These are phyloP conservation scores for Imleria badia DNA, from an alignment of 768 basidiomycete species.

Conservation along the genomic window DNA sequence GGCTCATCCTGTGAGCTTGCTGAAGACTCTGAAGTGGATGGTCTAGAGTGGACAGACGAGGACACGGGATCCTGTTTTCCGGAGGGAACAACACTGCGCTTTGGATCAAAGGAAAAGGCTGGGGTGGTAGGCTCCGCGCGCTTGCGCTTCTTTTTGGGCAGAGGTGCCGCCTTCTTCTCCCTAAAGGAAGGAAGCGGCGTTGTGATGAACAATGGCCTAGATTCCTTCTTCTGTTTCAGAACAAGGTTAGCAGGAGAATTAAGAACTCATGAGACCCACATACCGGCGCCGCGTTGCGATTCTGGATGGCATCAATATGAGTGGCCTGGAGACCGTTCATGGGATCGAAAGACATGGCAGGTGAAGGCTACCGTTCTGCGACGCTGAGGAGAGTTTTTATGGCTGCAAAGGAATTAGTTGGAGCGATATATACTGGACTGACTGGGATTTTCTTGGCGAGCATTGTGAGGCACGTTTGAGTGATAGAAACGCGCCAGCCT, in stretches of 20 bases:
- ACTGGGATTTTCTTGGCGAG: conserved; percentile 21
- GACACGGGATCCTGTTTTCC: conserved; percentile 21
- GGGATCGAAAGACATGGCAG: conserved; percentile 7
- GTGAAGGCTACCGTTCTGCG: conserved; percentile 7
- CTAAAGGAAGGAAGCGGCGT: conserved; percentile 26
- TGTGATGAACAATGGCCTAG: conserved; percentile 19
- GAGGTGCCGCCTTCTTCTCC: conserved; percentile 20
- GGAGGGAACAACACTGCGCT: conserved; percentile 16
- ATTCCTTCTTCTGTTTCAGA: conserved; percentile 22
- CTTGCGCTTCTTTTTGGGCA: conserved; percentile 26
- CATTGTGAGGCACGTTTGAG: conserved; percentile 27
- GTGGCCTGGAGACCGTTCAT: conserved; percentile 15
- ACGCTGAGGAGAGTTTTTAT: conserved; percentile 13
- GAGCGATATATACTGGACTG: conserved; percentile 28
- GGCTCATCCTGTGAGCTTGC: conserved; percentile 12
- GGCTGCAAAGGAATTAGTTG: conserved; percentile 11
- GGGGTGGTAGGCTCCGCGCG: conserved; percentile 19
- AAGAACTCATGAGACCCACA: conserved; percentile 15
- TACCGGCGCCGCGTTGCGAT: conserved; percentile 22
- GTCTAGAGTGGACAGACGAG: conserved; percentile 4
- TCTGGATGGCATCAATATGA: conserved; percentile 3
- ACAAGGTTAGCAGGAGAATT: conserved; percentile 11
- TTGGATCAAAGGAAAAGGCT: conserved; percentile 20
- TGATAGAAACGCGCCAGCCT: conserved; percentile 33
- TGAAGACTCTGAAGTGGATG: conserved; percentile 11